Evolutionary conservation across 2,329 filamentous ascomycete species (phyloP).

Genomic region (Hymenoscyphus fructigenus): DNA sequence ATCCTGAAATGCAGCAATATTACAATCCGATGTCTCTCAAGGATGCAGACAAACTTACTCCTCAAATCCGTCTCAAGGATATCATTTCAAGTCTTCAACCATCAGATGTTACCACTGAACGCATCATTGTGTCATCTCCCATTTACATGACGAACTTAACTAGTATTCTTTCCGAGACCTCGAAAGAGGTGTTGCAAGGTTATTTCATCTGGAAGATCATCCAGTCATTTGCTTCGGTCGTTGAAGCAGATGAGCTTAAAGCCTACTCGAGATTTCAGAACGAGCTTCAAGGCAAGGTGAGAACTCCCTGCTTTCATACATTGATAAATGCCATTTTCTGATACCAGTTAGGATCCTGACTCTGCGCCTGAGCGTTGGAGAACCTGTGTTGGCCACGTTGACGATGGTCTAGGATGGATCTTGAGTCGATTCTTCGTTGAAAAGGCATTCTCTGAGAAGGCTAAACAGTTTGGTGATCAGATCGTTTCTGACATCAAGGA

Average conservation of each 20-base stretch:
- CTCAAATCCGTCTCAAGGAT: conserved; percentile 53
- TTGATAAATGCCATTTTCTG: conserved; percentile 8
- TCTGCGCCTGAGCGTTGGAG: conserved; percentile 65
- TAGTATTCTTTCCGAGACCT: conserved; percentile 51
- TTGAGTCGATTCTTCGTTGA: conserved; percentile 70
- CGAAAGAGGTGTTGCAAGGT: conserved; percentile 55
- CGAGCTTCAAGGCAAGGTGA: conserved; percentile 55
- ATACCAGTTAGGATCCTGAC: conserved; percentile 50
- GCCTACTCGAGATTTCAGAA: conserved; percentile 61
- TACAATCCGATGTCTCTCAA: conserved; percentile 63
- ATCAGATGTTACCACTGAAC: conserved; percentile 47
- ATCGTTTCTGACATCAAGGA: conserved; percentile 71
- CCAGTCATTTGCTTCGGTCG: conserved; percentile 48
- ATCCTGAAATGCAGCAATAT: conserved; percentile 47
- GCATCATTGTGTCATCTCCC: conserved; percentile 59
- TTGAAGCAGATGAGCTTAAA: conserved; percentile 60
- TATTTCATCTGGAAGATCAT: conserved; percentile 67
- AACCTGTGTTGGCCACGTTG: conserved; percentile 59
- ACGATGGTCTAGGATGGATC: conserved; percentile 63
- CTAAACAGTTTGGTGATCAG: conserved; percentile 65
- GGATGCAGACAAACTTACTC: conserved; percentile 54
- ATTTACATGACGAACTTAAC: conserved; percentile 60
- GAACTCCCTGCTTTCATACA: conserved; percentile 9
- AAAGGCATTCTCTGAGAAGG: conserved; percentile 64
- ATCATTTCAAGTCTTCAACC: conserved; percentile 55